phyloP scores from a whole-genome alignment of 1,284 basidiomycete species.

The Waitea zeae region DNA sequence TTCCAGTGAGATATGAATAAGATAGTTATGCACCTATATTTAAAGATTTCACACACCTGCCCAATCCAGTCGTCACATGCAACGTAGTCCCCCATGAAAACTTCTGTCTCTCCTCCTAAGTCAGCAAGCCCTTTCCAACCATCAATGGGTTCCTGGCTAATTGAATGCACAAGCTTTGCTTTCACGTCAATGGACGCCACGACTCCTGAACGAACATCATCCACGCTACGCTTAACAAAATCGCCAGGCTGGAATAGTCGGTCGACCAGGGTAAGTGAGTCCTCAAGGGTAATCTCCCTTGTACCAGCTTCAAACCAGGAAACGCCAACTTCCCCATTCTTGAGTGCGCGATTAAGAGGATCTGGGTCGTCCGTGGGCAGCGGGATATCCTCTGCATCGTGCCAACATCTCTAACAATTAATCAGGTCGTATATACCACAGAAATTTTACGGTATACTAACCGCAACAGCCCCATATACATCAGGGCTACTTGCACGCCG shows the following conservation, averaged over 20 bases:
- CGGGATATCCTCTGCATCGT: constrained; percentile 55
- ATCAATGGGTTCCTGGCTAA: constrained; percentile 41
- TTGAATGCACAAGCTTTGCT: constrained; percentile 58
- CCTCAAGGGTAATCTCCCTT: constrained; percentile 59
- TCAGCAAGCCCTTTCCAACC: constrained; percentile 49
- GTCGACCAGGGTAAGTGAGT: constrained; percentile 58
- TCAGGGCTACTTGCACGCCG: no score
- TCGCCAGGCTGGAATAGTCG: constrained; percentile 72
- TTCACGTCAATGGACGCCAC: constrained; percentile 46
- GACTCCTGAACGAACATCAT: constrained; percentile 64
- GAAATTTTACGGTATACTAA: no score
- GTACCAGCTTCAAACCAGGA: constrained; percentile 42
- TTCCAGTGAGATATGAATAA: no score
- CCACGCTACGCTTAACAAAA: constrained; percentile 64
- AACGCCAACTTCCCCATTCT: constrained; percentile 70
- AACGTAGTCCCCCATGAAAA: constrained; percentile 72
- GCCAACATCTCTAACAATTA: constrained; percentile 77
- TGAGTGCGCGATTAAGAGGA: constrained; percentile 60
- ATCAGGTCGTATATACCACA: no score
- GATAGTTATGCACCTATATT: no score
- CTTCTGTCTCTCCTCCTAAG: constrained; percentile 37
- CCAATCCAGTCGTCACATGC: constrained; percentile 79
- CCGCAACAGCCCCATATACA: no score
- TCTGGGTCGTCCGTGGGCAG: constrained; percentile 28
- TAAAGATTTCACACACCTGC: constrained; percentile 33